These are phyloP conservation scores for Plantago major DNA, from an alignment of 257 asterid genomes.

Conservation along the genomic window DNA sequence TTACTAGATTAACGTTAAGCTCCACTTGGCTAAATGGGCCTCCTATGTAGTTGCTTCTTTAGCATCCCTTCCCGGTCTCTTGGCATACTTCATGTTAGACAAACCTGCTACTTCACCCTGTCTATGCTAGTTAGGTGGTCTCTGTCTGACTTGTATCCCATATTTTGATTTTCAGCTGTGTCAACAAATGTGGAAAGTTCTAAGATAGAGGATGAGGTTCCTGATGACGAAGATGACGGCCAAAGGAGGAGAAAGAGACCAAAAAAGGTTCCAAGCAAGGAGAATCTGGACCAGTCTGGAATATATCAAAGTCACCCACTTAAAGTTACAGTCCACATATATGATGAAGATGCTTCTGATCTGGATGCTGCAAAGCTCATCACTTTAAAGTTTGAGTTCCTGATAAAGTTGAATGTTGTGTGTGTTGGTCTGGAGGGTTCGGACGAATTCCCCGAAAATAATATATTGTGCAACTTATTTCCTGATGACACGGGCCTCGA, in stretches of 20 bases:
- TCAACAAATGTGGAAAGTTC: constrained; percentile 60
- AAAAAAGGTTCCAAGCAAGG: constrained; percentile 78
- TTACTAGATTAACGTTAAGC: background rate
- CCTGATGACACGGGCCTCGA: constrained; percentile 95
- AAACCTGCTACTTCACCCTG: background rate
- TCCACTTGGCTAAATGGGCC: background rate
- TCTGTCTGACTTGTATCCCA: constrained; percentile 11
- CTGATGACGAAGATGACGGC: constrained; percentile 92
- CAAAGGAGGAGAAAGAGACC: constrained; percentile 93
- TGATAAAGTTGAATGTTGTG: constrained; percentile 63
- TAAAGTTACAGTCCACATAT: constrained; percentile 65
- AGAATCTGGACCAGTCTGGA: constrained; percentile 77
- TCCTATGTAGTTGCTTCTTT: background rate
- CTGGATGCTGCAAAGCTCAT: constrained; percentile 47
- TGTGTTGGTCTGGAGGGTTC: constrained; percentile 88
- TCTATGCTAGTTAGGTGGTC: constrained; percentile 6
- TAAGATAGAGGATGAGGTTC: constrained; percentile 72
- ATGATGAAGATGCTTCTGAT: constrained; percentile 56
- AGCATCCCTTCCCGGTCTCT: background rate
- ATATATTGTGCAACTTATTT: constrained; percentile 84
- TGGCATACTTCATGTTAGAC: background rate
- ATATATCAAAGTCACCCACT: constrained; percentile 89
- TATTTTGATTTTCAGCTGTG: constrained; percentile 30
- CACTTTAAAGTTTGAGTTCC: constrained; percentile 79
- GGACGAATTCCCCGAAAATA: constrained; percentile 49